Evolutionary conservation across 2,329 filamentous ascomycete species (phyloP).

Genomic region (Tolypocladium endophyticum): DNA sequence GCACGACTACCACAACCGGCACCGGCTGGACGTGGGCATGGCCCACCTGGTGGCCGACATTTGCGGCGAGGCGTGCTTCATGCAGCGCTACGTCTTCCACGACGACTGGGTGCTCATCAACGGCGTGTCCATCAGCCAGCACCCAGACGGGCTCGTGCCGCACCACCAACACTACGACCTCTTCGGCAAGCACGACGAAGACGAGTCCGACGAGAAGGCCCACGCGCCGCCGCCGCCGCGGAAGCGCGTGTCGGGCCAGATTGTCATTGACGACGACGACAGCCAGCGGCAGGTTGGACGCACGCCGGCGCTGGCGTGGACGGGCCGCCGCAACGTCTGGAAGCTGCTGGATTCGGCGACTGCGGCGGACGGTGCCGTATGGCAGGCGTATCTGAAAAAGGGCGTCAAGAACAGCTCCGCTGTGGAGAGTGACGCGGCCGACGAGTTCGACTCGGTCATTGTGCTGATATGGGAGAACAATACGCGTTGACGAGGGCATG

Average conservation of each 20-base stretch:
- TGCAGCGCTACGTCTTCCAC: slow-evolving; percentile 33
- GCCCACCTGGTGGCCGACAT: slow-evolving; percentile 30
- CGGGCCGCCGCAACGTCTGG: slow-evolving; percentile 27
- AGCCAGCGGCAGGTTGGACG: slow-evolving; percentile 7
- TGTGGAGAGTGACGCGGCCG: slow-evolving; percentile 10
- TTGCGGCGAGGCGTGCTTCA: slow-evolving; percentile 35
- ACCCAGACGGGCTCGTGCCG: slow-evolving; percentile 23
- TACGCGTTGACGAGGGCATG: background rate
- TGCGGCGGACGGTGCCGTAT: slow-evolving; percentile 25
- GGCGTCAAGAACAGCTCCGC: slow-evolving; percentile 9
- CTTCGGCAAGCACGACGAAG: background rate
- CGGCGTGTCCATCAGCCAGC: slow-evolving; percentile 32
- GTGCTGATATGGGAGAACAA: slow-evolving; percentile 27
- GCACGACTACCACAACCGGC: slow-evolving; percentile 26
- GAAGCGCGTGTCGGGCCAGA: slow-evolving; percentile 12
- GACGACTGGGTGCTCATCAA: slow-evolving; percentile 38
- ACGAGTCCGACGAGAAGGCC: background rate
- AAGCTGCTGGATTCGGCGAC: slow-evolving; percentile 26
- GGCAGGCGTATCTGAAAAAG: slow-evolving; percentile 35
- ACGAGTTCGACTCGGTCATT: slow-evolving; percentile 27
- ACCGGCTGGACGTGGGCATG: slow-evolving; percentile 26
- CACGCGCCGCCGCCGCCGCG: slow-evolving; percentile 6
- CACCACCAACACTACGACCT: background rate
- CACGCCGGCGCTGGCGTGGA: slow-evolving; percentile 19
- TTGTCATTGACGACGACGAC: slow-evolving; percentile 20